Evolutionary conservation across 208 protist genomes (phyloP), one percentile per base, ranked within the genome.

Genomic region (Trypanosoma lewisi): DNA sequence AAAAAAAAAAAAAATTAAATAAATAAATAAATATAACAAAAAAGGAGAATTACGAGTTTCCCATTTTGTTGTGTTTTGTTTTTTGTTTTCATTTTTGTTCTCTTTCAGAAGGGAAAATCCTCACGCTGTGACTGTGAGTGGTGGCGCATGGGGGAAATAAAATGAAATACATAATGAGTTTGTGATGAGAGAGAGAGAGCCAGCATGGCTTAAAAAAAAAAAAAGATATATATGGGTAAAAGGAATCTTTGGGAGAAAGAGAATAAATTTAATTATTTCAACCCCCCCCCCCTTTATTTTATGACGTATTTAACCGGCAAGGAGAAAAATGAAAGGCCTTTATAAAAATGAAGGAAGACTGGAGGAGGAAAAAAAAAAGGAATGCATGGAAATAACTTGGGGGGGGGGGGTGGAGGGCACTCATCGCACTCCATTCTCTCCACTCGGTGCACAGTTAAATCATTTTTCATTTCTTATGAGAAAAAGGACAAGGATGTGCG

Each of bases 341-440:
- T 53, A n/a, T 56, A 39, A 55, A n/a, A n/a, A n/a, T n/a, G n/a
- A 28, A 16, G 36, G 30, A 63, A 9, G 9, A 50, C 19, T 39
- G 19, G 27, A 23, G 59, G 23, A 19, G 14, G 37, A 44, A 30
- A 30, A 48, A 54, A 33, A 45, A 44, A 56, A 58, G 47, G 5
- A 53, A 21, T 21, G 37, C 3, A 41, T 57, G 55, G 28, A 39
- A 62, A 62, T 42, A 53, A 70, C 9, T 25, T 34, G 19, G 17
- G 27, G 37, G 37, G 19, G 31, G 9, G 33, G n/a, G 30, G 53
- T 12, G 23, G 16, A 44, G 36, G 39, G 34, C 11, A 39, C 4
- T 39, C 11, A 39, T 14, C 7, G 34, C 7, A 39, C 34, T n/a
- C n/a, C n/a, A n/a, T n/a, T n/a, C n/a, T n/a, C n/a, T n/a, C n/a